Evolutionary conservation across 495 filamentous ascomycete species (phyloP), one percentile per base, ranked within the genome.

Genomic region (Hapsidospora chrysogenum): DNA sequence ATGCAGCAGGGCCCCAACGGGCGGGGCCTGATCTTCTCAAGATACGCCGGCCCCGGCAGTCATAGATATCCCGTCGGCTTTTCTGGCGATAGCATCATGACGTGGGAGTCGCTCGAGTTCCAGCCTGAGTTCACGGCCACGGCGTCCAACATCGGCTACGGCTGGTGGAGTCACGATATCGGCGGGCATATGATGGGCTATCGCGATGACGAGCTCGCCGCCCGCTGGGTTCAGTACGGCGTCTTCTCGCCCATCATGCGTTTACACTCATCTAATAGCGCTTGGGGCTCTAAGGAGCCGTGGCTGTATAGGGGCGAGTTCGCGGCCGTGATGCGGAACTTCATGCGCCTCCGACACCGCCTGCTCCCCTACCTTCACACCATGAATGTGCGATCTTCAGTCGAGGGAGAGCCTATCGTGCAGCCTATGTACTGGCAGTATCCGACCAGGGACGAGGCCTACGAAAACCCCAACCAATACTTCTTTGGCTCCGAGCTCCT

Each of bases 151-250:
- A 74, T 76, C 38, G 71, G 71, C 4, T 76, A 66, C 38, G 70
- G 70, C 9, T 76, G 70, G 70, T 76, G 71, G 71, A 71, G 66
- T 35, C 69, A 76, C 44, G 71, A 76, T 39, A 74, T 76, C 29
- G 71, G 71, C 16, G 71, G 71, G 14, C 71, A 76, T 41, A 58
- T 57, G 35, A 47, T 42, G 8, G 71, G 71, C 2, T 41, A 45
- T 4, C 60, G 57, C 9, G 66, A 66, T 35, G 66, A 71, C 31
- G 64, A 76, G 38, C 55, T 74, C 9, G 48, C 56, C 1, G 58
- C 60, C 14, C 63, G 71, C 31, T 76, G 71, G 71, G 58, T 70
- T 4, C 71, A 76, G 44, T 53, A 65, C 0, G 71, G 71, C 8
- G 55, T 53, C 3, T 76, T 71, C 46, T 71, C 66, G 0, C 71